Percentiles rank a stretch among this genome's conserved stretches.
These are phyloP conservation scores for Melanomma pulvis-pyrius DNA, from an alignment of 495 filamentous ascomycete species.

Conservation along the genomic window DNA sequence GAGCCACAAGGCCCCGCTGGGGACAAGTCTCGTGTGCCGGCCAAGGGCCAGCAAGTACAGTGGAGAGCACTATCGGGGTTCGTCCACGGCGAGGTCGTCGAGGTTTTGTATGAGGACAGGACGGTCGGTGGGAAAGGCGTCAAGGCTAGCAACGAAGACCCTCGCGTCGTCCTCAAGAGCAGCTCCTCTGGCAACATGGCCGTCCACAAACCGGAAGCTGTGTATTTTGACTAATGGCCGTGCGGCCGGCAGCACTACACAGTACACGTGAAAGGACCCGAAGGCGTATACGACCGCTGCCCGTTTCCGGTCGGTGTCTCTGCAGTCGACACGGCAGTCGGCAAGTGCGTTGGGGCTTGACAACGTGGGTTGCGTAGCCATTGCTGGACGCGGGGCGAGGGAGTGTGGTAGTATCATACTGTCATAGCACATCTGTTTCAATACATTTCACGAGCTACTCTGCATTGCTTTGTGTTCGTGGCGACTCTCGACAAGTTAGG, in stretches of 20 bases:
- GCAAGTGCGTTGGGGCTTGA: constrained; percentile 10
- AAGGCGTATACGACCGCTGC: constrained; percentile 7
- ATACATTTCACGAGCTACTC: background rate
- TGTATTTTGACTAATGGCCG: constrained; percentile 43
- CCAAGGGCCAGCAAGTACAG: constrained; percentile 41
- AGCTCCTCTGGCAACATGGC: constrained; percentile 42
- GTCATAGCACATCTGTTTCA: background rate
- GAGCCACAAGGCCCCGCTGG: constrained; percentile 28
- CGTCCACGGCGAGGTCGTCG: constrained; percentile 43
- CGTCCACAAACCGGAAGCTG: constrained; percentile 45
- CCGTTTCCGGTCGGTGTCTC: constrained; percentile 8
- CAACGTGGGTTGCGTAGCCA: constrained; percentile 16
- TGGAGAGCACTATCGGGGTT: constrained; percentile 45
- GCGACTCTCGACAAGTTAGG: constrained; percentile 13
- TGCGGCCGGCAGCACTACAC: constrained; percentile 1
- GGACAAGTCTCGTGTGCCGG: constrained; percentile 42
- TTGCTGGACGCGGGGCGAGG: background rate
- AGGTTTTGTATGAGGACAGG: constrained; percentile 42
- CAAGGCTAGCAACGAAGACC: constrained; percentile 44
- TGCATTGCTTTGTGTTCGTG: constrained; percentile 6
- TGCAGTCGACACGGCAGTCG: background rate
- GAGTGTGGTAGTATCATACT: constrained; percentile 16
- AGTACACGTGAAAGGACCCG: background rate
- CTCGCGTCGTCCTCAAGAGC: constrained; percentile 43
- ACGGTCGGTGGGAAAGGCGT: constrained; percentile 41